Percentiles rank a stretch among this genome's conserved stretches.
These are phyloP conservation scores for Annulohypoxylon nitens DNA, from an alignment of 495 filamentous ascomycete species.

Conservation along the genomic window DNA sequence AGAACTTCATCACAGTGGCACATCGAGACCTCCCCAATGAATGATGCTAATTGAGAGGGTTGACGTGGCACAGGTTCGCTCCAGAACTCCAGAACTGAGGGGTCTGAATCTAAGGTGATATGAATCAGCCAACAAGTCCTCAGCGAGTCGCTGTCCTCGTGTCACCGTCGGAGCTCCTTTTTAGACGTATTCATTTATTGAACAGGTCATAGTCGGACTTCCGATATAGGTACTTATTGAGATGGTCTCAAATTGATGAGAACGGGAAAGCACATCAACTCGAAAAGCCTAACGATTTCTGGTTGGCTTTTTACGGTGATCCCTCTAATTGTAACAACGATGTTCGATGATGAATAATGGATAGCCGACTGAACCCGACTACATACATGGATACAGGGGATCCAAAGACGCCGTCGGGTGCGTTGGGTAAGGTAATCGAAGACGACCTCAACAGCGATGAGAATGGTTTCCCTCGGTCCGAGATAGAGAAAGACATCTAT, in stretches of 20 bases:
- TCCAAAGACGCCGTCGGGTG: neutral
- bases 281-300: slow-evolving; percentile 26
- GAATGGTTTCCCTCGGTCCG: slow-evolving; percentile 20
- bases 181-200: slow-evolving; percentile 29
- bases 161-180: slow-evolving; percentile 34
- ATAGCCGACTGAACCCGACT: slow-evolving; percentile 7
- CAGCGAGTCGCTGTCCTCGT: slow-evolving; percentile 23
- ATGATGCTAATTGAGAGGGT: slow-evolving; percentile 24
- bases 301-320: slow-evolving; percentile 26
- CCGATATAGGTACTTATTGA: slow-evolving; percentile 34
- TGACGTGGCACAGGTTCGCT: slow-evolving; percentile 22
- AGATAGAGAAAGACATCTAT: slow-evolving; percentile 12
- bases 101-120: slow-evolving; percentile 26
- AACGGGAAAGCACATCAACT: slow-evolving; percentile 44
- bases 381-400: slow-evolving; percentile 17
- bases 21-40: slow-evolving; percentile 4
- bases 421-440: neutral
- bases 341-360: slow-evolving; percentile 8
- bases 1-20: slow-evolving; percentile 30
- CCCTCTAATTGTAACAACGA: slow-evolving; percentile 15
- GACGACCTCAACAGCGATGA: neutral
- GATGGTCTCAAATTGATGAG: slow-evolving; percentile 44
- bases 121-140: slow-evolving; percentile 24
- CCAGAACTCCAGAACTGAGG: slow-evolving; percentile 4
- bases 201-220: slow-evolving; percentile 39